Evolutionary conservation across 176 grass and related monocot genomes (phyloP), one percentile per base, ranked within the genome.

Genomic region (Otatea glauca): DNA sequence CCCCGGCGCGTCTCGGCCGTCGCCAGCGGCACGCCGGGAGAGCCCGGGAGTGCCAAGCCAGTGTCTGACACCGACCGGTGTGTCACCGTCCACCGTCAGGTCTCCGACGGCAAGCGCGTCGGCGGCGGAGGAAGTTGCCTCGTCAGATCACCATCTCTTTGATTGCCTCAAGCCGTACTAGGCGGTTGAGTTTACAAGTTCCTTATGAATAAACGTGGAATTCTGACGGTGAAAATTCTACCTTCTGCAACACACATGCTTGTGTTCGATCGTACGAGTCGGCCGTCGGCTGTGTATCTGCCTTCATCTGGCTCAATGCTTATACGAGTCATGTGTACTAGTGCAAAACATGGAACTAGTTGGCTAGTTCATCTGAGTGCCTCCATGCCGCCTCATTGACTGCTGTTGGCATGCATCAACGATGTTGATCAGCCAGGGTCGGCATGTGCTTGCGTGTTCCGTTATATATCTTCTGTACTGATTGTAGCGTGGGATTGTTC

Each of bases 131-230:
- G 75, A 42, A 47, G 70, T 70, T 6, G 60, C 53, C 15, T 21
- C 58, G 10, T 43, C 65, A 25, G 72, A 67, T 48, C 72, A 65
- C 65, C 80, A 65, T 75, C 55, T 92, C 58, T 94, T 86, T 25
- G 85, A 94, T 35, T 83, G 78, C 84, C 68, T 94, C 35, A 88
- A 92, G 90, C 92, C 84, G 70, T 92, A 92, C 85, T 94, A 94
- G 50, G 13, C 9, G 24, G 27, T 6, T 1, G 20, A 12, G 62
- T 6, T 16, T 38, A 47, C 69, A 25, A n/a, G 48, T 38, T 25
- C 6, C 13, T 3, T 7, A 27, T 0, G 23, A 87, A 69, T 81
- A 87, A 87, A 32, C 23, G 0, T 70, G 27, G 70, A 50, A 5
- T 29, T 85, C 63, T 37, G 60, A 35, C 64, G 29, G 14, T 76